Percentiles rank a stretch among this genome's conserved stretches.
Evolutionary conservation across 2,329 filamentous ascomycete genomes (phyloP).

Genomic region (Sordariomycetes sp.): DNA sequence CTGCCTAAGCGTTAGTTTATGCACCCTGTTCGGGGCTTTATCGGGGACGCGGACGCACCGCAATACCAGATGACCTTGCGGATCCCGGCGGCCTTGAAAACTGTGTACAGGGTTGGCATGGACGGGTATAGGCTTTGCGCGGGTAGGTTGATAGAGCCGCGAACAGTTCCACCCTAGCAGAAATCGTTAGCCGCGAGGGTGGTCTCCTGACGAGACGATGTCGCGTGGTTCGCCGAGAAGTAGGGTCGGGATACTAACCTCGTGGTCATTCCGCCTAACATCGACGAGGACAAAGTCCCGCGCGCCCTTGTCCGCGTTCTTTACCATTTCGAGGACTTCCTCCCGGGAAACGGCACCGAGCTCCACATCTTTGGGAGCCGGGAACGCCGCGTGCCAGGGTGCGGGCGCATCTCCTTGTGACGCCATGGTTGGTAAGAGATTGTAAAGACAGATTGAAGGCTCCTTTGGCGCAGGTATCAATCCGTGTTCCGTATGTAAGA

Average conservation of each 20-base stretch:
- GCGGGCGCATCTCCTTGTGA: background rate
- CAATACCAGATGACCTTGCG: conserved; percentile 41
- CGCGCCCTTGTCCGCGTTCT: conserved; percentile 10
- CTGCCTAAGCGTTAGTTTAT: conserved; percentile 23
- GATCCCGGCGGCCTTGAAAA: conserved; percentile 35
- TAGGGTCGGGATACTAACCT: conserved; percentile 15
- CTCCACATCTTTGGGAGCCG: conserved; percentile 15
- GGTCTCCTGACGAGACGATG: background rate
- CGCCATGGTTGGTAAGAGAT: background rate
- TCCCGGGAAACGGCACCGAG: conserved; percentile 15
- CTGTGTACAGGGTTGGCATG: conserved; percentile 29
- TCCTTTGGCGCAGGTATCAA: background rate
- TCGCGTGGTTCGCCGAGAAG: background rate
- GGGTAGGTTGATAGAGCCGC: conserved; percentile 42
- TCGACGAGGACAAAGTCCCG: conserved; percentile 28
- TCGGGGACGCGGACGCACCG: conserved; percentile 19
- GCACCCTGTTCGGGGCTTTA: background rate
- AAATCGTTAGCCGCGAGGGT: background rate
- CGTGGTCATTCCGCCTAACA: conserved; percentile 27
- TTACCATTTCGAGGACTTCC: conserved; percentile 21
- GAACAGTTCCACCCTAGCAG: conserved; percentile 41
- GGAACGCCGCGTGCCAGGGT: conserved; percentile 26
- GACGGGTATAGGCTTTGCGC: conserved; percentile 40
- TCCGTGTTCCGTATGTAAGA: background rate
- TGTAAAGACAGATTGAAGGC: background rate